Conservation (phyloP, 2,329 filamentous ascomycete species). For the Stemphylium lycopersici region DNA sequence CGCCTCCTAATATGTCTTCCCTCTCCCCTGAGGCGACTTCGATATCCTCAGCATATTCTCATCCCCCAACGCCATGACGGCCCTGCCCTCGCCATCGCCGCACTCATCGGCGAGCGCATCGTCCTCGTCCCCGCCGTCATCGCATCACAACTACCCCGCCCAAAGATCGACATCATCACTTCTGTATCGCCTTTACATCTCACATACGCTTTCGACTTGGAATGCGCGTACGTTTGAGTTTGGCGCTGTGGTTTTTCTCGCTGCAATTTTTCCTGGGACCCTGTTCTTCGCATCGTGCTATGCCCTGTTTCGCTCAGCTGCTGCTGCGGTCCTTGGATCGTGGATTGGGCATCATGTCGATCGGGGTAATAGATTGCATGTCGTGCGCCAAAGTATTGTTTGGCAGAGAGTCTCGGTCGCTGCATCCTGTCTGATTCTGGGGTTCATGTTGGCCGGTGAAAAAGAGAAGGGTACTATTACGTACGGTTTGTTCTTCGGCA, state of each 20-base stretch:
- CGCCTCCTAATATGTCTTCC: too few species aligned
- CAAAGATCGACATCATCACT: conserved; percentile 9
- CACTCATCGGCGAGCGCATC: too few species aligned
- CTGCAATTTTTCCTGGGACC: conserved; percentile 57
- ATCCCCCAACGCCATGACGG: too few species aligned
- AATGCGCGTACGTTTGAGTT: conserved; percentile 58
- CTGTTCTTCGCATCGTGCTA: conserved; percentile 73
- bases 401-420: conserved; percentile 46
- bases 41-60: too few species aligned
- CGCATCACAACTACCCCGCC: too few species aligned
- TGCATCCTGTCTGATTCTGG: conserved; percentile 38
- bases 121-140: too few species aligned
- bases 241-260: conserved; percentile 57
- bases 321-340: conserved; percentile 65
- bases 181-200: conserved; percentile 50
- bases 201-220: conserved; percentile 58
- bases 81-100: too few species aligned
- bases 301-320: conserved; percentile 64
- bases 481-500: conserved; percentile 38
- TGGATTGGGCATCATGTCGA: conserved; percentile 67
- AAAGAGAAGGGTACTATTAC: conserved; percentile 20
- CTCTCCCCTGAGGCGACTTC: too few species aligned
- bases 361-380: conserved; percentile 48
- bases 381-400: conserved; percentile 51
- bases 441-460: conserved; percentile 20